Conservation (phyloP, 2,329 filamentous ascomycete species). For the Penicillium crustosum region DNA sequence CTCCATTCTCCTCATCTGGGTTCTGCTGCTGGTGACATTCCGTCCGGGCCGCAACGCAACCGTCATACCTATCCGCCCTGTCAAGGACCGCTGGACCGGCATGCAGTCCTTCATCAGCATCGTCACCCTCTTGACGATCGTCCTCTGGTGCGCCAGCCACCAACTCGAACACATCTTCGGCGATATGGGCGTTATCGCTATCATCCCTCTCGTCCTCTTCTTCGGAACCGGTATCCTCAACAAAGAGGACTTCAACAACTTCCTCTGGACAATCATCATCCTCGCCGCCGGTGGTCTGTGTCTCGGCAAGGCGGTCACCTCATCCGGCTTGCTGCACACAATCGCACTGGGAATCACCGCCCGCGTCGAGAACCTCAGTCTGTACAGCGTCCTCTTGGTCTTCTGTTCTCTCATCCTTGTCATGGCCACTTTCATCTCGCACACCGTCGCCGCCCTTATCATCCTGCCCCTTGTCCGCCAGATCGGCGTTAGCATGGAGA, state of each 20-base stretch:
- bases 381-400: constrained; percentile 83
- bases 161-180: constrained; percentile 85
- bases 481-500: constrained; percentile 79
- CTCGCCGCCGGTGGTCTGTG: constrained; percentile 90
- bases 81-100: constrained; percentile 83
- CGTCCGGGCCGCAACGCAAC: constrained; percentile 78
- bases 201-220: constrained; percentile 92
- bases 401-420: constrained; percentile 83
- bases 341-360: constrained; percentile 76
- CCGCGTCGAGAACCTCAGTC: constrained; percentile 71
- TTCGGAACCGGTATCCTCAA: constrained; percentile 95
- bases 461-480: constrained; percentile 86
- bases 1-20: constrained; percentile 84
- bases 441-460: constrained; percentile 94
- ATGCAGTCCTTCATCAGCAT: constrained; percentile 90
- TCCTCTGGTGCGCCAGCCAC: constrained; percentile 88
- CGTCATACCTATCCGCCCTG: constrained; percentile 85
- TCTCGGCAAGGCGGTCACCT: constrained; percentile 90
- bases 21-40: constrained; percentile 81
- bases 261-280: constrained; percentile 99
- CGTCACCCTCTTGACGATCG: constrained; percentile 80
- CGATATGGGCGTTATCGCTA: constrained; percentile 97
- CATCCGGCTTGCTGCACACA: constrained; percentile 85
- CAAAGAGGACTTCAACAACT: constrained; percentile 99
- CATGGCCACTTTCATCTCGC: constrained; percentile 95